Evolutionary conservation across 192 early-diverging fungal genomes (phyloP).

Genomic region (Podila verticillata): DNA sequence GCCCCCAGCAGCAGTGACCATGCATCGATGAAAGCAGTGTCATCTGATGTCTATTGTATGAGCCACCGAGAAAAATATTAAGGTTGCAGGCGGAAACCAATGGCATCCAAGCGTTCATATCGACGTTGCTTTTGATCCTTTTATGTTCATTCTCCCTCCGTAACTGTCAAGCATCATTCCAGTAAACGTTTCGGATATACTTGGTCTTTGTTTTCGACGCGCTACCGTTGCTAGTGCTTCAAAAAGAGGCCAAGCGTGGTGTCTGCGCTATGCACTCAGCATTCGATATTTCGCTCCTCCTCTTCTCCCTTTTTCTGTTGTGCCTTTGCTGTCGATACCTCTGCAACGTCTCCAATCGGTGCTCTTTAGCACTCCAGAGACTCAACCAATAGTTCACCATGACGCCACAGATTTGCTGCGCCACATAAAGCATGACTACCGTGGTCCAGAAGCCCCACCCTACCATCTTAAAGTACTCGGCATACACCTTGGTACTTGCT

Average conservation of each 20-base stretch:
- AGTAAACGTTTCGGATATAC: too few species aligned
- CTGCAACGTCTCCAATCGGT: too few species aligned
- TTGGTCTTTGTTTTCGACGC: too few species aligned
- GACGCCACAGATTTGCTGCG: constrained; percentile 12
- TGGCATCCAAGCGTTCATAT: constrained; percentile 63
- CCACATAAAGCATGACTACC: background rate
- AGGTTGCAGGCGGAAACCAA: constrained; percentile 1
- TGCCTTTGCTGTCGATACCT: too few species aligned
- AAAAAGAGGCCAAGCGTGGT: too few species aligned
- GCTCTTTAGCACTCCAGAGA: constrained; percentile 13
- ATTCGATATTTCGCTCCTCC: too few species aligned
- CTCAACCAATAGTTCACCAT: constrained; percentile 32
- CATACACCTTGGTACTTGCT: constrained; percentile 2
- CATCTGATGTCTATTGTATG: background rate
- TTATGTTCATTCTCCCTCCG: too few species aligned
- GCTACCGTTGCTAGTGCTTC: too few species aligned
- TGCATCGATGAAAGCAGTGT: background rate
- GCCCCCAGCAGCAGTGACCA: constrained; percentile 5
- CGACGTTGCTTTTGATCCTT: constrained; percentile 66
- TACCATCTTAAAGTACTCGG: constrained; percentile 7
- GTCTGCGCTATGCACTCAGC: too few species aligned
- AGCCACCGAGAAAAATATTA: background rate
- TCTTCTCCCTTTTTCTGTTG: too few species aligned
- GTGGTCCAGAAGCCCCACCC: constrained; percentile 1
- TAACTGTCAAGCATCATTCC: too few species aligned